A percentile compares a stretch with the other conserved stretches of the same genome.
These are phyloP conservation scores for Carex scoparia DNA, from an alignment of 176 grass and related monocot genomes.

Conservation along the genomic window DNA sequence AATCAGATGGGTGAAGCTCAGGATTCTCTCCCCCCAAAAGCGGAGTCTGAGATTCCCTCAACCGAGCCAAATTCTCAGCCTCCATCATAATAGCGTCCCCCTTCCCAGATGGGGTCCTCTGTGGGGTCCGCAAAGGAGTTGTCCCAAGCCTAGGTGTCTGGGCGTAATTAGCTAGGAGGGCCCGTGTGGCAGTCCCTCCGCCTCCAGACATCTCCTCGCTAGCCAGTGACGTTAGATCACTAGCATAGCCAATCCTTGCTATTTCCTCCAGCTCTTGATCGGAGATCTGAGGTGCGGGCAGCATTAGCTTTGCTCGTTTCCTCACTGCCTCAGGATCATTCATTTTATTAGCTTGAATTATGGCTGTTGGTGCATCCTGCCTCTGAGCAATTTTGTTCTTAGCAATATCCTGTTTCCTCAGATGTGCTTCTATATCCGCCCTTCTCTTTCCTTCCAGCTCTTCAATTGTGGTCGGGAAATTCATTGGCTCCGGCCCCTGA, in stretches of 20 bases:
- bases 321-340: slow-evolving; percentile 93
- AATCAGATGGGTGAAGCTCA: slow-evolving; percentile 86
- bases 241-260: slow-evolving; percentile 78
- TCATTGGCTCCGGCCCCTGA: slow-evolving; percentile 44
- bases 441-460: slow-evolving; percentile 91
- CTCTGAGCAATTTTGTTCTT: slow-evolving; percentile 87
- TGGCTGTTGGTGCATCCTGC: slow-evolving; percentile 85
- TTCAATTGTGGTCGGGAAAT: slow-evolving; percentile 89
- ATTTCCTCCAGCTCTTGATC: slow-evolving; percentile 95
- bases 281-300: slow-evolving; percentile 91
- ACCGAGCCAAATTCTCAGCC: slow-evolving; percentile 83
- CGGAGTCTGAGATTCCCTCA: slow-evolving; percentile 91
- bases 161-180: slow-evolving; percentile 75
- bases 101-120: slow-evolving; percentile 79
- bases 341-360: slow-evolving; percentile 92
- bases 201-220: slow-evolving; percentile 64
- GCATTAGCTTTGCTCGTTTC: slow-evolving; percentile 88
- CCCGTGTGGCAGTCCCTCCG: slow-evolving; percentile 66
- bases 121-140: slow-evolving; percentile 59
- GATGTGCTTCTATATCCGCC: slow-evolving; percentile 65
- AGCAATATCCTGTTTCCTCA: slow-evolving; percentile 85
- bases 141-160: slow-evolving; percentile 77
- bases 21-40: slow-evolving; percentile 90
- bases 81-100: slow-evolving; percentile 98
- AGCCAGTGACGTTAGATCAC: slow-evolving; percentile 42